Base-by-base conservation (phyloP, 352 stramenopile species). In the Paralagenidium karlingii region DNA sequence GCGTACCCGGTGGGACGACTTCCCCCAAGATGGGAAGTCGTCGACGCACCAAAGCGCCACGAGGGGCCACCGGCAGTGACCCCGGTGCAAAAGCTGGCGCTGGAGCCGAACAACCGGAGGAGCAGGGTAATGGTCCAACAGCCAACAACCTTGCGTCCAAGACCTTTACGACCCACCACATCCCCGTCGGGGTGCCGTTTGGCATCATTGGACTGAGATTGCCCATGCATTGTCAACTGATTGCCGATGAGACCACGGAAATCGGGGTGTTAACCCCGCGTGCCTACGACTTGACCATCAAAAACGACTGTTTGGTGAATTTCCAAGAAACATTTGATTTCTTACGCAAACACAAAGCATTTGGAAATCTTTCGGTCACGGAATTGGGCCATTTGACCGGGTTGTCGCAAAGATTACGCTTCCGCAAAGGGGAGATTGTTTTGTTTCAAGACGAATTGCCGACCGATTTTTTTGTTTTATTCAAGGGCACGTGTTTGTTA, bases 241-340 rank as follows among this genome's bases (percentile, higher is more conserved):
- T 85, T 18, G 71, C 71, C 0, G 71, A 85, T 37, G 64, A 80
- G 38, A 74, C 58, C 41, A 67, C 59, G 31, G 68, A 85, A 31
- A 55, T 85, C 32, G 71, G 68, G 4, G 69, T 85, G 18, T 53
- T 85, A 1, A 81, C 66, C 61, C 71, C 71, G 0, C 55, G 61
- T 20, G 55, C 59, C 33, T 83, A 81, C 44, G 55, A 61, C 26
- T 21, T 54, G 25, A 78, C 64, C 27, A 78, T 83, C 38, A 55
- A 59, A 1, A 47, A 49, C n/a, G 69, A 68, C 33, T 80, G 60
- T n/a, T 69, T 53, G 8, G 55, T 68, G 41, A 66, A 62, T 32
- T 79, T 82, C 45, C 70, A 70, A 28, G 63, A 76, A 19, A 49
- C 79, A 3, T 86, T 83, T 38, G 50, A 52, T 8, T 86, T 86